Evolutionary conservation across 2,329 filamentous ascomycete species (phyloP), one percentile per base, ranked within the genome.

Genomic region (Stemphylium lycopersici): DNA sequence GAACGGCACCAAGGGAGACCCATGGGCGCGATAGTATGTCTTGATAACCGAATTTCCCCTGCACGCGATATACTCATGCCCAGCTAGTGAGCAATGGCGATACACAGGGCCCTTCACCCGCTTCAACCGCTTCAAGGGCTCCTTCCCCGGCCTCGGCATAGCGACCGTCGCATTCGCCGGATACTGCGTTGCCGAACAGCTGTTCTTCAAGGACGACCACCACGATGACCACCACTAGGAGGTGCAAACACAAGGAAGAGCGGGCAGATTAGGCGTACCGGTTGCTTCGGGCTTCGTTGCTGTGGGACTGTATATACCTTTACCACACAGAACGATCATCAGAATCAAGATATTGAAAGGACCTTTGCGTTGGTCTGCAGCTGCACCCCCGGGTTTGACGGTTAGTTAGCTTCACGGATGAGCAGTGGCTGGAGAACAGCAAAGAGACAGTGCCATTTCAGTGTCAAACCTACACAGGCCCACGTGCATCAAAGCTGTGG

Each of bases 71-170:
- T 57, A 59, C 66, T 72, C 43, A 74, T 41, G 13, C 38, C 15
- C 37, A 29, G 20, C 40, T 75, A 99, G 95, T 73, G 95, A 99
- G 82, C 85, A 90, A 73, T 99, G 95, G 95, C 86, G 95, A 78
- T 97, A 96, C 82, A 87, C 84, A 32, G 95, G 93, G 61, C 88
- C 86, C 49, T 98, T 97, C 82, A 89, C 88, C 63, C 86, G 93
- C 68, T 90, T 83, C 80, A 96, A 96, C 80, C 89, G 95, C 68
- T 95, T 97, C 82, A 92, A 88, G 80, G 82, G 84, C 70, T 82
- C 87, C 61, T 91, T 99, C 75, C 95, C 95, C 33, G 95, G 95
- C 58, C 83, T 99, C 68, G 95, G 95, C 62, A 96, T 93, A 67
- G 95, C 92, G 29, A 90, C 90, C 4, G 93, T 95, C 56, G 93